These are phyloP conservation scores for Apiospora kogelbergensis DNA, from an alignment of 2,329 filamentous ascomycete genomes.

Conservation along the genomic window DNA sequence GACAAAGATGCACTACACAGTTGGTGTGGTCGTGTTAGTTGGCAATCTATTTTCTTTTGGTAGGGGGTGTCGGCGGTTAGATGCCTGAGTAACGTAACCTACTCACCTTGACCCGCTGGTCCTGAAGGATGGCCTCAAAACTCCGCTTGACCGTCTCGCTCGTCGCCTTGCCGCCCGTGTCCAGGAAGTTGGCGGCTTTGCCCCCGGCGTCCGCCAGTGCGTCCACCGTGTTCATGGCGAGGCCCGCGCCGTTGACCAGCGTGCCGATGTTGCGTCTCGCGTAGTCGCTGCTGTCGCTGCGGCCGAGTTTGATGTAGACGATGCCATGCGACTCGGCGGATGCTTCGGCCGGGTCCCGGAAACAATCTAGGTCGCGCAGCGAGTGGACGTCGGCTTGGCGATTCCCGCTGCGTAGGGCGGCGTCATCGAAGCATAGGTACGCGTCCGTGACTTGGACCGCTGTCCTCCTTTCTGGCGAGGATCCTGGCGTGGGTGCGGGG, in stretches of 20 bases:
- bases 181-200: slow-evolving; percentile 77
- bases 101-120: slow-evolving; percentile 67
- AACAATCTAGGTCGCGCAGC: slow-evolving; percentile 47
- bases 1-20: slow-evolving; percentile 48
- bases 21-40: background rate
- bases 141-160: slow-evolving; percentile 75
- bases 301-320: slow-evolving; percentile 66
- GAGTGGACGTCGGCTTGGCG: slow-evolving; percentile 61
- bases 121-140: slow-evolving; percentile 71
- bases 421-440: slow-evolving; percentile 68
- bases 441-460: slow-evolving; percentile 51
- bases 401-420: slow-evolving; percentile 61
- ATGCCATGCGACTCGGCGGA: slow-evolving; percentile 71
- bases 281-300: slow-evolving; percentile 27
- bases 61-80: background rate
- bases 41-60: too few relatives aligned
- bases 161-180: slow-evolving; percentile 88
- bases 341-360: slow-evolving; percentile 56
- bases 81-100: background rate
- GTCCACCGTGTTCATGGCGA: slow-evolving; percentile 91
- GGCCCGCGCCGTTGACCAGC: slow-evolving; percentile 83
- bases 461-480: background rate
- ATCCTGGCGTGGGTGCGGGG: slow-evolving; percentile 8
- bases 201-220: slow-evolving; percentile 69
- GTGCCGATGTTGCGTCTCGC: slow-evolving; percentile 66